These are phyloP conservation scores for Monosporascus sp. DNA, from an alignment of 2,329 filamentous ascomycete genomes.

Conservation along the genomic window DNA sequence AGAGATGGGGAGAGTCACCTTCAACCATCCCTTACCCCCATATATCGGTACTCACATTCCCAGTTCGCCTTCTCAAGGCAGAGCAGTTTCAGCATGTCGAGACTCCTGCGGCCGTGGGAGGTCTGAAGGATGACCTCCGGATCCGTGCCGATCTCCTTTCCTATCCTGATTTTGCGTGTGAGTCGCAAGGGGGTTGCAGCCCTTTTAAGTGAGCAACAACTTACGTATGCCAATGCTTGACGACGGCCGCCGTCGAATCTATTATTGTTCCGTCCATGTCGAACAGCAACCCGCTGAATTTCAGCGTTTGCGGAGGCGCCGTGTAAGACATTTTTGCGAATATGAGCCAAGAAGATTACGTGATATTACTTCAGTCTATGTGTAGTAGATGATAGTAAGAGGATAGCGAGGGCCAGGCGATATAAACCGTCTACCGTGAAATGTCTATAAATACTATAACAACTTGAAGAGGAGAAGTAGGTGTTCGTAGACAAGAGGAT, in stretches of 20 bases:
- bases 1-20: neutral
- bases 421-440: neutral
- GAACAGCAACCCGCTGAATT: conserved; percentile 57
- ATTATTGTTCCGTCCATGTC: conserved; percentile 83
- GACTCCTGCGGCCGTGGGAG: conserved; percentile 84
- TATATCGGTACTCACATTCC: conserved; percentile 64
- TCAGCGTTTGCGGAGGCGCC: conserved; percentile 38
- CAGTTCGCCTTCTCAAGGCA: conserved; percentile 82
- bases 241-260: conserved; percentile 71
- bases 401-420: no score
- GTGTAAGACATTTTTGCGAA: conserved; percentile 28
- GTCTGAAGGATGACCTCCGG: conserved; percentile 82
- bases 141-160: conserved; percentile 75
- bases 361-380: neutral
- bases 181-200: conserved; percentile 3
- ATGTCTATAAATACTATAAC: neutral
- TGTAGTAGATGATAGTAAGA: neutral
- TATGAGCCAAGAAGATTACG: neutral
- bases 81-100: conserved; percentile 76
- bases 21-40: neutral
- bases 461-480: neutral
- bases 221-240: conserved; percentile 71
- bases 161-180: conserved; percentile 49
- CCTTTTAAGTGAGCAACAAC: conserved; percentile 15
- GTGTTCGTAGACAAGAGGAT: neutral